Conservation (phyloP, 805 yeast species). For the Kodamaea kakaduensis region DNA sequence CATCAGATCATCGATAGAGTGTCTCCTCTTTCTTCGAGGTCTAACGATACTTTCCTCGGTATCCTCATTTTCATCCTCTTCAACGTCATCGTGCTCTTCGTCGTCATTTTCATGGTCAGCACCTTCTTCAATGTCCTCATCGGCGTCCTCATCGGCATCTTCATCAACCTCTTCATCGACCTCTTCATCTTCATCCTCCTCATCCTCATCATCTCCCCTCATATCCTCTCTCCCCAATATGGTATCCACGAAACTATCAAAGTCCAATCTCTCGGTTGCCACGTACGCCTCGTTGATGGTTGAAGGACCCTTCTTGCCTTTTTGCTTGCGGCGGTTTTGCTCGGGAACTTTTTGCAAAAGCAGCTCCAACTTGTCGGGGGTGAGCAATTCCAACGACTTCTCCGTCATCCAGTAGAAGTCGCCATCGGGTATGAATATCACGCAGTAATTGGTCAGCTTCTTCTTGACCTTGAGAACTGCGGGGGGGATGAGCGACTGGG, state of each 20-base stretch:
- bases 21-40: conserved; percentile 1
- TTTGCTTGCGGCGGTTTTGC: conserved; percentile 19
- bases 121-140: conserved; percentile 12
- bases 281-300: conserved; percentile 35
- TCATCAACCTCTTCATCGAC: conserved; percentile 15
- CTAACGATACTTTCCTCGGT: too few relatives aligned
- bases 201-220: conserved; percentile 22
- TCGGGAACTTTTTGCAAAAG: conserved; percentile 27
- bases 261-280: conserved; percentile 34
- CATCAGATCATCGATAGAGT: neutral
- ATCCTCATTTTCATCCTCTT: neutral
- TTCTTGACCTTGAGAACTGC: conserved; percentile 33
- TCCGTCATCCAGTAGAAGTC: conserved; percentile 44
- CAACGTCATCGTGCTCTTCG: conserved; percentile 3
- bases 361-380: conserved; percentile 27
- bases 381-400: conserved; percentile 30
- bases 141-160: conserved; percentile 14
- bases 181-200: conserved; percentile 16
- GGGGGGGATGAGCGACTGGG: conserved; percentile 33
- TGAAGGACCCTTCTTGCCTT: conserved; percentile 22
- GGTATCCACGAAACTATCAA: conserved; percentile 34
- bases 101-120: conserved; percentile 5
- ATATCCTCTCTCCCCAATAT: conserved; percentile 20
- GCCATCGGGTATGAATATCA: conserved; percentile 45
- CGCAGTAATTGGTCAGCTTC: conserved; percentile 36